These are phyloP conservation scores for Intubia oerlemansii DNA, from an alignment of 2,329 filamentous ascomycete species.

Conservation along the genomic window DNA sequence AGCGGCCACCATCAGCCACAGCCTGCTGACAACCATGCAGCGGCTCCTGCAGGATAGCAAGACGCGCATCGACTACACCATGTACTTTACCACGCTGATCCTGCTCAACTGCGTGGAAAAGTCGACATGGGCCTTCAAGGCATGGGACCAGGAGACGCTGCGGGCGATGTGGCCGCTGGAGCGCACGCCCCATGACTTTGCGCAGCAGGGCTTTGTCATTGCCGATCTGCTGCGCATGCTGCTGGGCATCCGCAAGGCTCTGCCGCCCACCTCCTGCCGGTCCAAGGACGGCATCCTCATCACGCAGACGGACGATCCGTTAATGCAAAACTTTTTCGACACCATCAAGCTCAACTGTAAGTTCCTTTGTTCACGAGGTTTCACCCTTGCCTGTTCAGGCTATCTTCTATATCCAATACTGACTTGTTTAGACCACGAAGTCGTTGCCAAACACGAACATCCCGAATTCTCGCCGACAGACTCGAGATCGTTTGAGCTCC, in stretches of 20 bases:
- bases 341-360: slow-evolving; percentile 34
- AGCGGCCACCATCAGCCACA: slow-evolving; percentile 35
- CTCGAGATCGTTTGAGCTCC: slow-evolving; percentile 23
- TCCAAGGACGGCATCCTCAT: slow-evolving; percentile 25
- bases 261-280: slow-evolving; percentile 27
- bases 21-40: slow-evolving; percentile 37
- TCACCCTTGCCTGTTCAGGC: no score
- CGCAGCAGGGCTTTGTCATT: slow-evolving; percentile 35
- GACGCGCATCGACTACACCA: slow-evolving; percentile 34
- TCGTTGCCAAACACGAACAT: slow-evolving; percentile 25
- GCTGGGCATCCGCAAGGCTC: slow-evolving; percentile 34
- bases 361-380: slow-evolving; percentile 13
- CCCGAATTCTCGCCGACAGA: slow-evolving; percentile 28
- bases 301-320: slow-evolving; percentile 22
- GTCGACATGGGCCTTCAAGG: slow-evolving; percentile 47
- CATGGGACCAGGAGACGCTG: slow-evolving; percentile 41
- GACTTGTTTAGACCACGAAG: slow-evolving; percentile 15
- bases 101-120: slow-evolving; percentile 46
- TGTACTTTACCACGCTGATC: slow-evolving; percentile 39
- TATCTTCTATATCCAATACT: background rate
- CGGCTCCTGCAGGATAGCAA: slow-evolving; percentile 39
- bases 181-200: slow-evolving; percentile 31
- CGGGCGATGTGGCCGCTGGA: slow-evolving; percentile 39
- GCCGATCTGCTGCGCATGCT: slow-evolving; percentile 39
- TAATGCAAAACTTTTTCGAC: slow-evolving; percentile 29